Conservation (phyloP, 768 basidiomycete species). For the Holtermannia corniformis region DNA sequence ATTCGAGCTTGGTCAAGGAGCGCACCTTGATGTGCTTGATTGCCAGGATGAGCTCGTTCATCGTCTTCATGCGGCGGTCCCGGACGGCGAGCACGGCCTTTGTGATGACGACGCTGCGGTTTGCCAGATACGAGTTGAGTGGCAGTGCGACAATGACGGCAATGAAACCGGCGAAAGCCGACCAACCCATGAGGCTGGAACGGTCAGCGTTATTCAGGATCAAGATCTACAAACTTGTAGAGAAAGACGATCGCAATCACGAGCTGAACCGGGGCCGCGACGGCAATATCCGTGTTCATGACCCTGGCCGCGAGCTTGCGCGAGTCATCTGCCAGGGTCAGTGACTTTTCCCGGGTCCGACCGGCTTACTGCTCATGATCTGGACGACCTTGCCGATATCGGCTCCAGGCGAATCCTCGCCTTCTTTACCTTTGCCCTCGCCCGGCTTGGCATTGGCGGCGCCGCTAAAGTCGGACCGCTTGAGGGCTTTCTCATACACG, state of each 20-base stretch:
- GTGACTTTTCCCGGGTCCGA: not conserved
- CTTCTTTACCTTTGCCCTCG: conserved; percentile 13
- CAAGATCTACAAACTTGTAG: conserved; percentile 54
- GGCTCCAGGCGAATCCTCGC: conserved; percentile 49
- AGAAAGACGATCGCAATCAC: conserved; percentile 62
- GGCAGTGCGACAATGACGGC: conserved; percentile 60
- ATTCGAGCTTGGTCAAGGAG: not conserved
- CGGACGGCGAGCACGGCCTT: conserved; percentile 45
- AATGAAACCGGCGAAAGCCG: conserved; percentile 66
- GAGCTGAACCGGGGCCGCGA: conserved; percentile 61
- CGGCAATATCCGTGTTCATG: conserved; percentile 18
- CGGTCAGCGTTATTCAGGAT: conserved; percentile 5
- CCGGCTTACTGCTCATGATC: conserved; percentile 54
- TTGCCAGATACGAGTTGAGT: conserved; percentile 58
- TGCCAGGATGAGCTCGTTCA: conserved; percentile 61
- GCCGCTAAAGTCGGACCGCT: conserved; percentile 73
- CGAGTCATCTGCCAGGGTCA: conserved; percentile 6
- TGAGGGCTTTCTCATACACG: conserved; percentile 79
- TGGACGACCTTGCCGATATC: conserved; percentile 85
- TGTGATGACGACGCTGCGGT: conserved; percentile 49
- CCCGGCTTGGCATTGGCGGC: conserved; percentile 44
- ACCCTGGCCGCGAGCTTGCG: conserved; percentile 24
- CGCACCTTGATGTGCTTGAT: conserved; percentile 59
- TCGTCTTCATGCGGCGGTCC: conserved; percentile 66
- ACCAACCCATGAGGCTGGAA: conserved; percentile 52